Percentiles rank a stretch among this genome's conserved stretches.
Conservation (phyloP, 805 yeast species). For the Yamadazyma scolyti region DNA sequence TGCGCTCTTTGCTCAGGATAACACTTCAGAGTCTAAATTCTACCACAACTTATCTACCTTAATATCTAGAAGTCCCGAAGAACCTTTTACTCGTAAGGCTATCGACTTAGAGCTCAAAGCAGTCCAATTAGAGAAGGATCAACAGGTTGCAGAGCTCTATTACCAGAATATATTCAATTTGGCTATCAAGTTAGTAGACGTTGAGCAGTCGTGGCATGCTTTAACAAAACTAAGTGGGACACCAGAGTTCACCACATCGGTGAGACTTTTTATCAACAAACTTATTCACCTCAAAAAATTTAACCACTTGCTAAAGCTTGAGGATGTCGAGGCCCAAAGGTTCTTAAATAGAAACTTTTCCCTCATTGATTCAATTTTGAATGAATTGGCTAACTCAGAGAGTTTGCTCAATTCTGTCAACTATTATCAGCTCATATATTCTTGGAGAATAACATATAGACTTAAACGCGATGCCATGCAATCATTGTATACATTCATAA, state of each 20-base stretch:
- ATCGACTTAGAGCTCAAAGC: slow-evolving; percentile 11
- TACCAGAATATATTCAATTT: slow-evolving; percentile 8
- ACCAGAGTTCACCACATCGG: background rate
- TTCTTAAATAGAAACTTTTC: slow-evolving; percentile 23
- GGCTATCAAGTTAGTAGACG: slow-evolving; percentile 4
- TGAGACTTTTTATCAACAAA: slow-evolving; percentile 23
- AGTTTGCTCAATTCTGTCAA: slow-evolving; percentile 26
- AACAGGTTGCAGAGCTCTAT: slow-evolving; percentile 1
- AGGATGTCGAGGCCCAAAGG: no score
- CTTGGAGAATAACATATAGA: slow-evolving; percentile 37
- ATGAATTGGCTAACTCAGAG: slow-evolving; percentile 28
- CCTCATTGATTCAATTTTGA: slow-evolving; percentile 30
- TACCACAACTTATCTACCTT: slow-evolving; percentile 10
- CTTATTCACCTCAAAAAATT: slow-evolving; percentile 20
- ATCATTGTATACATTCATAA: slow-evolving; percentile 34
- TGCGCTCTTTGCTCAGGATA: slow-evolving; percentile 3
- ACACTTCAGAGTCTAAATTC: slow-evolving; percentile 5
- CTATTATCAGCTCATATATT: slow-evolving; percentile 34
- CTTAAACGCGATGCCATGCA: slow-evolving; percentile 37
- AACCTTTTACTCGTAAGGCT: slow-evolving; percentile 4
- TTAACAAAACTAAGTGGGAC: slow-evolving; percentile 2
- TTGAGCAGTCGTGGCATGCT: slow-evolving; percentile 2
- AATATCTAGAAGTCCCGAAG: slow-evolving; percentile 2
- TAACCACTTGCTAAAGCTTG: no score
- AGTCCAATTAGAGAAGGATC: slow-evolving; percentile 1